Evolutionary conservation across 768 basidiomycete genomes (phyloP), one percentile per base, ranked within the genome.

Genomic region (Mycena vitilis): DNA sequence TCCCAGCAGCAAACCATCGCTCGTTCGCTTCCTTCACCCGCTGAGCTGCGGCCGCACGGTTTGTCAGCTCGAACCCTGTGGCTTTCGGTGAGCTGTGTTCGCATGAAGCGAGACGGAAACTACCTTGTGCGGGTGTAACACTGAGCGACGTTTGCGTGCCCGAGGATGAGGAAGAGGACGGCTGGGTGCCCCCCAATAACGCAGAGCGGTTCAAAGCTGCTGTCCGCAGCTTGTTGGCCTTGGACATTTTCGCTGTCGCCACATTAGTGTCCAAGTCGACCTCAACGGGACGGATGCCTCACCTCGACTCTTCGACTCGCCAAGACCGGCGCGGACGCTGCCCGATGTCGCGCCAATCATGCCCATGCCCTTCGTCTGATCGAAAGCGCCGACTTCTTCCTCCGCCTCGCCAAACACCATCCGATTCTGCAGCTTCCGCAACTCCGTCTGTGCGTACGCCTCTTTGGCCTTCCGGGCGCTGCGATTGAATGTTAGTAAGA

Each of bases 381-480:
- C 98, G 73, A 95, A 96, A 38, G 96, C 94, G 20, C 96, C 97
- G 51, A 96, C 93, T 78, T 99, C 98, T 75, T 96, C 92, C 76
- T 99, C 98, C 1, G 91, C 92, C 79, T 97, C 91, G 48, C 97
- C 98, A 74, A 99, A 99, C 63, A 85, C 89, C 93, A 99, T 93
- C 54, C 98, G 89, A 78, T 99, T 99, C 81, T 99, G 97, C 70
- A 98, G 84, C 80, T 99, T 99, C 70, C 96, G 91, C 52, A 99
- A 84, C 77, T 99, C 98, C 2, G 98, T 99, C 80, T 95, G 94
- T 6, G 95, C 96, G 75, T 96, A 96, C 1, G 95, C 96, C 80
- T 99, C 98, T 77, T 99, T 99, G n/a, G 95, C 94, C 77, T 98
- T 97, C 53, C 98, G 90, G 1, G 97, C 98, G 10, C 96, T 98